These are phyloP conservation scores for Chlamydomonas sphaeroides DNA, from an alignment of 139 green algal genomes.

Conservation along the genomic window DNA sequence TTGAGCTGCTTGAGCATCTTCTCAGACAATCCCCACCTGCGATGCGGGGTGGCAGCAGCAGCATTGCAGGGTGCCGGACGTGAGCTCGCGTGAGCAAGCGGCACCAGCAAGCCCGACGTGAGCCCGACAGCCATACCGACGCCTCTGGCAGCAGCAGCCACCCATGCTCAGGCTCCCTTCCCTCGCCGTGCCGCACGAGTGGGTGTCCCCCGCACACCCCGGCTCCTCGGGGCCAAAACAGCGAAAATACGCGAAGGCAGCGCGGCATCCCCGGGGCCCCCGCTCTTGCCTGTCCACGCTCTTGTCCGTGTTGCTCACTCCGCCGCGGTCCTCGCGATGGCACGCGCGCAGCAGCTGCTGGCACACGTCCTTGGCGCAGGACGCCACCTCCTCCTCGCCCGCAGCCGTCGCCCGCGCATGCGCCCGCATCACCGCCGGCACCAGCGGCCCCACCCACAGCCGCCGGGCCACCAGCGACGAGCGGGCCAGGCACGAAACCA, in stretches of 20 bases:
- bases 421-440: slow-evolving; percentile 1
- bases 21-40: slow-evolving; percentile 1
- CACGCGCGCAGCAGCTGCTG: slow-evolving; percentile 15
- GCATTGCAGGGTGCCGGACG: too few species aligned
- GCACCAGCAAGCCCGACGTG: too few species aligned
- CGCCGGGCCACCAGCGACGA: not conserved
- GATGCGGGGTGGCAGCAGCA: too few species aligned
- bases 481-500: slow-evolving; percentile 22
- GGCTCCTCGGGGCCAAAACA: too few species aligned
- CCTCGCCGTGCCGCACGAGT: too few species aligned
- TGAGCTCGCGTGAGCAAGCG: too few species aligned
- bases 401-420: not conserved
- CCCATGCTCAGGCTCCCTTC: too few species aligned
- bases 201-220: too few species aligned
- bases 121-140: too few species aligned
- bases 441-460: slow-evolving; percentile 13
- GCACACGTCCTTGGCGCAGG: not conserved
- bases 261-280: too few species aligned
- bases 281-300: slow-evolving; percentile 15
- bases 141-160: too few species aligned
- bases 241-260: too few species aligned
- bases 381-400: not conserved
- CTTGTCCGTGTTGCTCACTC: not conserved
- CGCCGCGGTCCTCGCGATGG: not conserved
- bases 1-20: slow-evolving; percentile 23